Evolutionary conservation across 2,329 filamentous ascomycete genomes (phyloP), one percentile per base, ranked within the genome.

Genomic region (Fonsecaea pedrosoi): DNA sequence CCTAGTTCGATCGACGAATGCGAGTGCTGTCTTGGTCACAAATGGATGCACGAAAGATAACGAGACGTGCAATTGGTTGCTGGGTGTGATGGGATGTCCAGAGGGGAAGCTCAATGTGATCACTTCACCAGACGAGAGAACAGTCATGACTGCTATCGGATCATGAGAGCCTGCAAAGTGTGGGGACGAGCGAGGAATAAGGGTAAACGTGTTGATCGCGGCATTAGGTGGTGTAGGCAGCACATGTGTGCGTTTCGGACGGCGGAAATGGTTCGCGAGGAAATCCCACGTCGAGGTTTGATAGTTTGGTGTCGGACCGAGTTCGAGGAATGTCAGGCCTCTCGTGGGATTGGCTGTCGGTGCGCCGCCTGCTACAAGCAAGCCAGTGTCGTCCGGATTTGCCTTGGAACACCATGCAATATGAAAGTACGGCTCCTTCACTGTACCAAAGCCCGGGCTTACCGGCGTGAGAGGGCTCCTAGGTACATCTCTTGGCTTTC

Each of bases 391-490:
- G 74, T 99, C 95, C 0, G 93, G 90, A 74, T 98, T 96, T 67
- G 89, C 85, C 77, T 97, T 97, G 65, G 92, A 94, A 79, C 95
- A 99, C 95, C 95, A 99, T 1, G 89, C 86, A 64, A 98, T 88
- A 69, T 89, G 89, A 68, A 87, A 87, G 67, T 94, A 90, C 0
- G 92, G 92, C 63, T 92, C 90, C 68, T 91, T 90, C 13, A 90
- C 79, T 15, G 84, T 83, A 50, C 88, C 83, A 40, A 61, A 61
- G 12, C 45, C 35, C 3, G 59, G 48, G 30, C 59, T 54, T 35
- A 61, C 18, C 12, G 59, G 59, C 4, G 32, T 61, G 18, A 61
- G 50, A 12, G 59, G 59, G 18, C 42, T 61, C 30, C 25, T 53
- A 1, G 56, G 60, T 10, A 64, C 45, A n/a, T 77, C 79, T 6